phyloP scores from a whole-genome alignment of 1,284 basidiomycete genomes.

The Apiotrichum montevideense region DNA sequence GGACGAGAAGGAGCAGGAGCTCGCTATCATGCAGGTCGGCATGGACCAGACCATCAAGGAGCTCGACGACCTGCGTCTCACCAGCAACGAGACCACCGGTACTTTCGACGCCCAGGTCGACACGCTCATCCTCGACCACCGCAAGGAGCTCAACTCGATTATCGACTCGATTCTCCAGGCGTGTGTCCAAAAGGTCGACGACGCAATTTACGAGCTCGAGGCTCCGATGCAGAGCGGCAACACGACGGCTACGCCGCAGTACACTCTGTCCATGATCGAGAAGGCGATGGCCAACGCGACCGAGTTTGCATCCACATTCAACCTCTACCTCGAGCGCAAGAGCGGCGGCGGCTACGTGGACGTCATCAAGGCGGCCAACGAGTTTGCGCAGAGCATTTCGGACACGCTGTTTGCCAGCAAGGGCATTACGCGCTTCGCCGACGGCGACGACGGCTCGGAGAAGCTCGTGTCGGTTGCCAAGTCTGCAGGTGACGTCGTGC shows the following conservation, averaged over 20 bases:
- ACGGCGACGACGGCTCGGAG: conserved; percentile 85
- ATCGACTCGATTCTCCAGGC: conserved; percentile 97
- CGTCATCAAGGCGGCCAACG: conserved; percentile 96
- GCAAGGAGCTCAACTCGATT: conserved; percentile 96
- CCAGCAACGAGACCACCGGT: conserved; percentile 74
- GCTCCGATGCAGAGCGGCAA: conserved; percentile 91
- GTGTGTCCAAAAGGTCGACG: conserved; percentile 94
- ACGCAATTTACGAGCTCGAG: conserved; percentile 94
- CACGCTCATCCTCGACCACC: conserved; percentile 90
- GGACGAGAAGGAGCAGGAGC: conserved; percentile 96
- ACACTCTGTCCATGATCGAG: conserved; percentile 97
- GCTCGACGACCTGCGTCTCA: conserved; percentile 78
- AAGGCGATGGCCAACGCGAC: conserved; percentile 89
- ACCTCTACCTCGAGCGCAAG: conserved; percentile 82
- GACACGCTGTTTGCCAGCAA: conserved; percentile 92
- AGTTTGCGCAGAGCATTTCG: conserved; percentile 84
- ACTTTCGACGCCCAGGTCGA: conserved; percentile 95
- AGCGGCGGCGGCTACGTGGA: conserved; percentile 84
- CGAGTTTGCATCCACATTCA: conserved; percentile 93
- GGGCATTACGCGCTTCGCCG: conserved; percentile 86
- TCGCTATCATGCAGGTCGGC: conserved; percentile 90
- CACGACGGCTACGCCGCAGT: conserved; percentile 92
- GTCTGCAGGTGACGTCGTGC: conserved; percentile 73
- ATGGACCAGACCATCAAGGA: conserved; percentile 92
- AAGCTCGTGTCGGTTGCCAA: conserved; percentile 82